phyloP scores from a whole-genome alignment of 2,329 filamentous ascomycete genomes.

The Davidsoniella virescens region DNA sequence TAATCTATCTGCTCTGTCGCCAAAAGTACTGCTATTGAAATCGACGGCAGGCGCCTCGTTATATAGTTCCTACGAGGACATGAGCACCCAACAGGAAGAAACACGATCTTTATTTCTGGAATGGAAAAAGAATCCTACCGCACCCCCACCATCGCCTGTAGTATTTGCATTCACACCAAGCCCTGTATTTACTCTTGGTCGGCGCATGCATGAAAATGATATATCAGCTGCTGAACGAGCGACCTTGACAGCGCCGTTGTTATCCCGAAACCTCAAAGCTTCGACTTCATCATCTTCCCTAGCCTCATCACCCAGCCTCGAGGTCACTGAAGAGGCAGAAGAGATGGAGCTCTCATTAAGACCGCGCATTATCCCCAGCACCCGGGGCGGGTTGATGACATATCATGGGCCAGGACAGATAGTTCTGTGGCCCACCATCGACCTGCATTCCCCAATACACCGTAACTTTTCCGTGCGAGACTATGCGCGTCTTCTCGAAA shows the following conservation, averaged over 20 bases:
- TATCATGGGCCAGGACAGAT: constrained; percentile 92
- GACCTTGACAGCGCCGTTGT: constrained; percentile 27
- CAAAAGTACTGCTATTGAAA: not conserved
- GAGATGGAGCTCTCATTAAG: constrained; percentile 17
- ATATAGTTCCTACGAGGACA: not conserved
- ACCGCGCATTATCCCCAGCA: constrained; percentile 51
- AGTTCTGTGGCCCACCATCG: constrained; percentile 83
- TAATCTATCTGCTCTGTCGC: not conserved
- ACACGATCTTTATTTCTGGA: constrained; percentile 21
- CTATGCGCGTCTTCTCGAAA: constrained; percentile 67
- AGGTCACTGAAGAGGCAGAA: constrained; percentile 14
- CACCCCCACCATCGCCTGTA: constrained; percentile 38
- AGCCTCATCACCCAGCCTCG: constrained; percentile 14
- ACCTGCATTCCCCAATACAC: constrained; percentile 47
- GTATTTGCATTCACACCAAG: constrained; percentile 69
- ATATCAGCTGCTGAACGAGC: constrained; percentile 30
- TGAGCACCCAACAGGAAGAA: constrained; percentile 15
- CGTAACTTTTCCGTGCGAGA: constrained; percentile 48
- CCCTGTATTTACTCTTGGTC: constrained; percentile 80
- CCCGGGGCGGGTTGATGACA: constrained; percentile 80
- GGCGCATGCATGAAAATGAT: constrained; percentile 46
- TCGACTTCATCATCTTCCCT: not conserved
- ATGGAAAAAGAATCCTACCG: constrained; percentile 20
- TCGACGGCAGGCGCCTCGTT: not conserved
- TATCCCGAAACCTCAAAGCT: constrained; percentile 3